A percentile compares a stretch with the other conserved stretches of the same genome.
Conservation (phyloP, 129 eudicot genomes). For the Centrapalus pauciflorus region DNA sequence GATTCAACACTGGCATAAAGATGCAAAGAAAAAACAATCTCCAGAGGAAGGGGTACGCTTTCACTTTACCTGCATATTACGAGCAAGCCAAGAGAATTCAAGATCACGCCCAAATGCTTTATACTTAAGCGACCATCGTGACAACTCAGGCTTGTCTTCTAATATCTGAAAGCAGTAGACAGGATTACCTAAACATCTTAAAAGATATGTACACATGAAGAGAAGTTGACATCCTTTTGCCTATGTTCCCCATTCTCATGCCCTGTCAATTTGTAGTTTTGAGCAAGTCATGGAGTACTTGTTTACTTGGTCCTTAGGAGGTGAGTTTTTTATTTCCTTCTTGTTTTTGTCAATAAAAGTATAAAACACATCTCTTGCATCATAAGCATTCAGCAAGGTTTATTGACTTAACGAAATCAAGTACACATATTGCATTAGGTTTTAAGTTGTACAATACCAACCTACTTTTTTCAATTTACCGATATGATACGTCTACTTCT, state of each 20-base stretch:
- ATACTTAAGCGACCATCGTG: slow-evolving; percentile 94
- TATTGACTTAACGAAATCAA: too few relatives aligned
- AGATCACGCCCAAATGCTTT: slow-evolving; percentile 89
- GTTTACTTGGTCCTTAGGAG: too few relatives aligned
- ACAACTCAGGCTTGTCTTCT: slow-evolving; percentile 86
- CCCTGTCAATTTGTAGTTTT: neutral
- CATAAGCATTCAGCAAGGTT: too few relatives aligned
- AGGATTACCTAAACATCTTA: neutral
- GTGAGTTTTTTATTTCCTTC: too few relatives aligned
- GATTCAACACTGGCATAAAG: slow-evolving; percentile 6
- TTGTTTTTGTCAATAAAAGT: too few relatives aligned
- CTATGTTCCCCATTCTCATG: neutral
- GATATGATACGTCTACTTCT: too few relatives aligned
- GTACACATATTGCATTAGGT: too few relatives aligned
- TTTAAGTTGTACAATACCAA: too few relatives aligned
- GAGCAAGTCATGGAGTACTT: too few relatives aligned
- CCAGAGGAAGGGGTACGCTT: neutral
- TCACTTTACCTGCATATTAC: slow-evolving; percentile 85
- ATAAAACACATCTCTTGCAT: too few relatives aligned
- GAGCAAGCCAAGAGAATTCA: slow-evolving; percentile 98
- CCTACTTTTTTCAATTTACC: too few relatives aligned
- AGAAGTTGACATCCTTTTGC: neutral
- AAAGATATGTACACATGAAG: neutral
- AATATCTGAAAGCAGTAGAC: slow-evolving; percentile 50
- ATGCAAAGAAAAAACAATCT: neutral